Percentiles rank a stretch among this genome's conserved stretches.
Conservation (phyloP, 31 red algal species). For the Odonthalia washingtoniensis region DNA sequence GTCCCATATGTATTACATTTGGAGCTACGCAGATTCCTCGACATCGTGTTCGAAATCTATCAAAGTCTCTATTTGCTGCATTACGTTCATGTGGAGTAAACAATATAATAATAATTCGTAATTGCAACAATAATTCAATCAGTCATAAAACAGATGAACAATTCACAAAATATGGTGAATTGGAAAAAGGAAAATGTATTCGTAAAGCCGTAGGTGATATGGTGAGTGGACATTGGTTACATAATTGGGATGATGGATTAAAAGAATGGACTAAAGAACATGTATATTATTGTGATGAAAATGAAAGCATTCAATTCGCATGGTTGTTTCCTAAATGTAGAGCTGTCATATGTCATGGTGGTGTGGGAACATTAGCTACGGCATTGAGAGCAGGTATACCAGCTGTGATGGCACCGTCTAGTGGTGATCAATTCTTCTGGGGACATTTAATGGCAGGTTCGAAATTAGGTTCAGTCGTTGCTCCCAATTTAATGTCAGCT, state of each 20-base stretch:
- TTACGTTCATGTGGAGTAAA: no score
- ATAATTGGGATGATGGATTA: not conserved
- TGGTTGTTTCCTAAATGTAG: constrained; percentile 56
- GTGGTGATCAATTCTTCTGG: constrained; percentile 60
- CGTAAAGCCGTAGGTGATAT: no score
- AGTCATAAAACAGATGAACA: not conserved
- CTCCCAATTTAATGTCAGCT: no score
- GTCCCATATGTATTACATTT: no score
- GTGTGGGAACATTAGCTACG: constrained; percentile 48
- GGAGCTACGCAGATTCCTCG: no score
- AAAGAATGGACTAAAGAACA: constrained; percentile 41
- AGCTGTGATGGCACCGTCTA: constrained; percentile 38
- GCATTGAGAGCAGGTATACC: constrained; percentile 55
- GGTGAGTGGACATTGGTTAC: not conserved
- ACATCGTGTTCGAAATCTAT: no score
- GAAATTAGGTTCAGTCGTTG: not conserved
- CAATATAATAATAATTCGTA: no score
- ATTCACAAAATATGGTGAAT: constrained; percentile 18
- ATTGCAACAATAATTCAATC: no score
- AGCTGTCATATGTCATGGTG: constrained; percentile 54
- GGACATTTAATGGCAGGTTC: constrained; percentile 15
- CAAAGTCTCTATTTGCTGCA: no score
- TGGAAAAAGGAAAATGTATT: not conserved
- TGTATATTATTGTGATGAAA: constrained; percentile 38
- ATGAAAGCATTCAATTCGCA: constrained; percentile 28